These are phyloP conservation scores for Oenanthe sinensis DNA, from an alignment of 129 eudicot genomes.

Conservation along the genomic window DNA sequence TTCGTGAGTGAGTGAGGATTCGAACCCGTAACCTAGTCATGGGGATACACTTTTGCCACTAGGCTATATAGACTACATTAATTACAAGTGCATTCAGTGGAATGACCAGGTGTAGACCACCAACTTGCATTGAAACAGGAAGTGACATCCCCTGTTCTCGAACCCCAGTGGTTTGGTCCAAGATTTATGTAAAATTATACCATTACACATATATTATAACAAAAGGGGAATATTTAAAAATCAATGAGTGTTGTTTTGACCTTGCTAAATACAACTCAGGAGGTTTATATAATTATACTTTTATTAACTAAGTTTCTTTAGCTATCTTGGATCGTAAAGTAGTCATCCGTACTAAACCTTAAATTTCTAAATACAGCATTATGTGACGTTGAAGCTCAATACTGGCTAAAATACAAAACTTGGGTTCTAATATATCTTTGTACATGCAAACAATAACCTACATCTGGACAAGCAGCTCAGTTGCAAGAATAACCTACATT, in stretches of 20 bases:
- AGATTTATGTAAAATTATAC: background rate
- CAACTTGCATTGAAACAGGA: background rate
- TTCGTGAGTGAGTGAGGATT: background rate
- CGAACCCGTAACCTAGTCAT: background rate
- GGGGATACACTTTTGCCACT: background rate
- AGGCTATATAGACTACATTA: background rate
- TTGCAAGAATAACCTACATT: background rate
- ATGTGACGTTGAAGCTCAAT: background rate
- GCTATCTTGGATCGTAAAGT: background rate
- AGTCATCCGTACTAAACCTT: background rate
- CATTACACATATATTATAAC: background rate
- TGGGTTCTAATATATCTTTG: background rate
- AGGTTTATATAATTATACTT: background rate
- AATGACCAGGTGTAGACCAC: background rate
- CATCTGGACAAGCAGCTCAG: background rate
- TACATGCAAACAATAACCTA: background rate
- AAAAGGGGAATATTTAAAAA: background rate
- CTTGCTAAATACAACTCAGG: background rate
- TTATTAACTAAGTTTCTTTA: background rate
- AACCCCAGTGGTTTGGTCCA: background rate
- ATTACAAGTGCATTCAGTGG: background rate
- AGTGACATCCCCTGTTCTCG: background rate
- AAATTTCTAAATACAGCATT: background rate
- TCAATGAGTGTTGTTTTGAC: background rate
- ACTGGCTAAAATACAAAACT: background rate